Conservation (phyloP, 2,329 filamentous ascomycete species). For the Orbilia brochopaga region DNA sequence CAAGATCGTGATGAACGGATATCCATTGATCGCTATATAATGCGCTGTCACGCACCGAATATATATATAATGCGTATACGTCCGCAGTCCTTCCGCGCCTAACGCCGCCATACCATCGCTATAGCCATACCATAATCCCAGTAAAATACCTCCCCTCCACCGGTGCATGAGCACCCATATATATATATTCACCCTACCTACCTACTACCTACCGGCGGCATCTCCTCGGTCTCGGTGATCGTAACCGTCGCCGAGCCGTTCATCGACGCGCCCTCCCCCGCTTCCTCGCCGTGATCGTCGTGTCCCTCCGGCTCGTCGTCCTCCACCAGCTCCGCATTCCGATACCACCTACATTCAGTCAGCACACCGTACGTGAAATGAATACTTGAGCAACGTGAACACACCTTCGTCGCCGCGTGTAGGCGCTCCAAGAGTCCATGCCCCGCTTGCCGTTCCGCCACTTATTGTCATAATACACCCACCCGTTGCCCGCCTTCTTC, state of each 20-base stretch:
- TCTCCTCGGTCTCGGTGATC: slow-evolving; percentile 46
- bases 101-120: too few species aligned
- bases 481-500: slow-evolving; percentile 68
- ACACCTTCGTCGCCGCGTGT: slow-evolving; percentile 81
- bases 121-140: too few species aligned
- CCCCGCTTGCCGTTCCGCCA: slow-evolving; percentile 88
- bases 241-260: slow-evolving; percentile 9
- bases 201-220: slow-evolving; percentile 6
- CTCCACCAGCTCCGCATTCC: slow-evolving; percentile 93
- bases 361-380: slow-evolving; percentile 1
- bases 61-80: too few species aligned
- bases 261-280: slow-evolving; percentile 21
- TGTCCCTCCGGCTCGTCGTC: slow-evolving; percentile 61
- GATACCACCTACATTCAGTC: slow-evolving; percentile 70
- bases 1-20: too few species aligned
- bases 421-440: slow-evolving; percentile 89
- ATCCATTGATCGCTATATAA: too few species aligned
- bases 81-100: too few species aligned
- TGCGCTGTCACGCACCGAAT: too few species aligned
- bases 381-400: too few species aligned
- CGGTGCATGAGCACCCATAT: background rate
- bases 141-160: background rate
- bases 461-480: slow-evolving; percentile 99
- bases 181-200: background rate
- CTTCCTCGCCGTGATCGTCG: slow-evolving; percentile 10